These are phyloP conservation scores for Zygnema circumcarinatum DNA, from an alignment of 139 green algal genomes.

Conservation along the genomic window DNA sequence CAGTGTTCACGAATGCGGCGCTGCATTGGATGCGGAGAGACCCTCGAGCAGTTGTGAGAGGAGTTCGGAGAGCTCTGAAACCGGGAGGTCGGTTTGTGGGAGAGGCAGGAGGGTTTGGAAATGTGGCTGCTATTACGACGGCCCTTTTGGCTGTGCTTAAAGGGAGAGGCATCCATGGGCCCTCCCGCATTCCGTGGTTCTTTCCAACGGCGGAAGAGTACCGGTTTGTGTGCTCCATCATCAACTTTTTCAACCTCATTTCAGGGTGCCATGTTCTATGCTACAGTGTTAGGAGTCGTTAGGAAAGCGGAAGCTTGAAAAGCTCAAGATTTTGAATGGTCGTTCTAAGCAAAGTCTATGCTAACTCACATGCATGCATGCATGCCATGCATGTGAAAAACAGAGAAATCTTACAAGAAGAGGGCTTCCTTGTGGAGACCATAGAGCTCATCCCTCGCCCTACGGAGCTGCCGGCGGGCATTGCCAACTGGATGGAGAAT, in stretches of 20 bases:
- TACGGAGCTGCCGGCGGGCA: constrained; percentile 24
- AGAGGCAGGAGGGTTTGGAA: constrained; percentile 49
- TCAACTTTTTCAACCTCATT: neutral
- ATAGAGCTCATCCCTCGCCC: constrained; percentile 31
- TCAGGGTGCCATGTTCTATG: no score
- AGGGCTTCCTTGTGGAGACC: constrained; percentile 36
- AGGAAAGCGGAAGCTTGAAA: no score
- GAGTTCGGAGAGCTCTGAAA: constrained; percentile 28
- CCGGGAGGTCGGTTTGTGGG: constrained; percentile 46
- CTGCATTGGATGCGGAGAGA: constrained; percentile 57
- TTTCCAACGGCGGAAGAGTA: constrained; percentile 58
- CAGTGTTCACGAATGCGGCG: constrained; percentile 53
- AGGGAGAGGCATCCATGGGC: constrained; percentile 7
- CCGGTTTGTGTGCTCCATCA: neutral
- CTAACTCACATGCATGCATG: no score
- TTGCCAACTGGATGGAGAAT: constrained; percentile 13
- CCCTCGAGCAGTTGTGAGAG: constrained; percentile 25
- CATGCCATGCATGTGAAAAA: no score
- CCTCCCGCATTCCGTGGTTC: constrained; percentile 34
- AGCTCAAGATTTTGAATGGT: no score
- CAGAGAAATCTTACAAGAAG: constrained; percentile 11
- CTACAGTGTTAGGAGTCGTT: no score
- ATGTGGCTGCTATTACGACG: constrained; percentile 37
- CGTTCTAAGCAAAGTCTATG: no score
- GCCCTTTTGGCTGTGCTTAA: constrained; percentile 42